These are phyloP conservation scores for Syncephalastrum monosporum DNA, from an alignment of 371 early-diverging fungal species.

Conservation along the genomic window DNA sequence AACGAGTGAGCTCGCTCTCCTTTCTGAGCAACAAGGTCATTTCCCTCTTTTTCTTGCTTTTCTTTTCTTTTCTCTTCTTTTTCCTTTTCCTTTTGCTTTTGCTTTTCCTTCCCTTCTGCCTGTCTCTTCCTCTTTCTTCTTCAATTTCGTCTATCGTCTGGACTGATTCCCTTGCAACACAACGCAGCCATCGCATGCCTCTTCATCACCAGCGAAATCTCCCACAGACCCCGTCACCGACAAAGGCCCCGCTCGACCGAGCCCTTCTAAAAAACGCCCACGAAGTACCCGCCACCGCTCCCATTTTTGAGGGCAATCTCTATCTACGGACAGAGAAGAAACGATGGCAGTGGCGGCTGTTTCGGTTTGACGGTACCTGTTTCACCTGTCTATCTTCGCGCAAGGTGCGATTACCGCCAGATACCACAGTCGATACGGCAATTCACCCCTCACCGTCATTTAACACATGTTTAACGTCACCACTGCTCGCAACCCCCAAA, in stretches of 20 bases:
- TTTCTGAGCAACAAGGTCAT: too few relatives aligned
- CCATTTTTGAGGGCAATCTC: conserved; percentile 50
- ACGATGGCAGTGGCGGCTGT: conserved; percentile 47
- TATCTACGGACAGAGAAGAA: conserved; percentile 35
- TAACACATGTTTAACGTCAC: conserved; percentile 31
- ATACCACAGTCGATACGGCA: conserved; percentile 18
- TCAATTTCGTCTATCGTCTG: conserved; percentile 2
- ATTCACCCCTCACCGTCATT: conserved; percentile 17
- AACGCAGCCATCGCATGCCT: conserved; percentile 9
- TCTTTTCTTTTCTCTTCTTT: not conserved
- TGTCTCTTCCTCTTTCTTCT: conserved; percentile 5
- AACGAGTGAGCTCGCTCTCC: too few relatives aligned
- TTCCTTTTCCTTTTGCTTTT: conserved; percentile 11
- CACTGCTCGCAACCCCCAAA: conserved; percentile 41
- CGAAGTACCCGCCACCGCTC: conserved; percentile 43
- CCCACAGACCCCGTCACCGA: not conserved
- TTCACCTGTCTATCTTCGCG: conserved; percentile 44
- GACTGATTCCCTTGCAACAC: not conserved
- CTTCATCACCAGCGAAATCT: conserved; percentile 10
- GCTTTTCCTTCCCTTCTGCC: conserved; percentile 1
- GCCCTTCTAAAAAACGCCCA: conserved; percentile 16
- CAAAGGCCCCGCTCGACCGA: not conserved
- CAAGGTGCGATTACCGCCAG: conserved; percentile 38
- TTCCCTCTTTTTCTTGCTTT: too few relatives aligned
- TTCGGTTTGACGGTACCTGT: conserved; percentile 49